phyloP scores from a whole-genome alignment of 2,329 filamentous ascomycete genomes.

The Nemania serpens region DNA sequence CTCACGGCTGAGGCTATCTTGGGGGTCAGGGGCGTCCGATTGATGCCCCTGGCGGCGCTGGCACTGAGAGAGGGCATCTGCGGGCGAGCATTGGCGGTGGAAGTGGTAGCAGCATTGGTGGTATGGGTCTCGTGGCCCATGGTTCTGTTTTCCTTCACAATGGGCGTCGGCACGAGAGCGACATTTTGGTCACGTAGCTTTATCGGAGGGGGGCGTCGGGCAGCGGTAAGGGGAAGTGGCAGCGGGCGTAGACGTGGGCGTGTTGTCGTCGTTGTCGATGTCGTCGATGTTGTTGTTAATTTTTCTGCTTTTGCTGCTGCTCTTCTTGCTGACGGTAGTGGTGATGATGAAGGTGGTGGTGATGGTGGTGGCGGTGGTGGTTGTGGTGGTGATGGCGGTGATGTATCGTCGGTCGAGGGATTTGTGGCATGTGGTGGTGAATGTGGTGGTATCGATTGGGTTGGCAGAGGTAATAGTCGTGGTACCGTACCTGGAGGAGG shows the following conservation, averaged over 20 bases:
- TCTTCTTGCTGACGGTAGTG: neutral
- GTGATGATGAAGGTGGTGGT: neutral
- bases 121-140: constrained; percentile 52
- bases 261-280: neutral
- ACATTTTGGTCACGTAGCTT: constrained; percentile 48
- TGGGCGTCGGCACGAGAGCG: constrained; percentile 37
- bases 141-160: constrained; percentile 39
- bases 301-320: neutral
- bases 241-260: neutral
- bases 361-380: neutral
- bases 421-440: constrained; percentile 7
- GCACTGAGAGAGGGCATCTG: constrained; percentile 72
- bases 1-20: constrained; percentile 53
- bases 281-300: no score
- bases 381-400: neutral
- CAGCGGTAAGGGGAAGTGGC: neutral
- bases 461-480: no score
- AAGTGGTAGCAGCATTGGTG: constrained; percentile 47
- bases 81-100: constrained; percentile 46
- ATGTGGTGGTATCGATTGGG: neutral
- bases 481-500: no score
- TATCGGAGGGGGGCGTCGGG: constrained; percentile 21
- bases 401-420: constrained; percentile 7
- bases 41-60: constrained; percentile 59
- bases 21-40: constrained; percentile 56